A percentile compares a stretch with the other conserved stretches of the same genome.
Evolutionary conservation across 139 green algal species (phyloP).

Genomic region (Parachlorella kessleri): DNA sequence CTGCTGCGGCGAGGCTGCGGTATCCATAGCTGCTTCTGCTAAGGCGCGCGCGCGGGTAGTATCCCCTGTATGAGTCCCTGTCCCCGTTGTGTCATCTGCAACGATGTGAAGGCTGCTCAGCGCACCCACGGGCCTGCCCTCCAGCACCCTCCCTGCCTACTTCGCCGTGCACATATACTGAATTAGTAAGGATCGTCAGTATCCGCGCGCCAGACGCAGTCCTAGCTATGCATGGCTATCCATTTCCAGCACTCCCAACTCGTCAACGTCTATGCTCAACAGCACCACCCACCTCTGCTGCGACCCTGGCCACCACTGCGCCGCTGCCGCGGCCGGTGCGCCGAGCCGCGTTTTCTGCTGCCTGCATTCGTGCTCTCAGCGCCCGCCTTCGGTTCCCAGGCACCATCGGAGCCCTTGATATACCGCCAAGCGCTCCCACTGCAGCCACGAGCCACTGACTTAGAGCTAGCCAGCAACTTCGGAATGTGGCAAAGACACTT

Average conservation of each 20-base stretch:
- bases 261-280: too few relatives aligned
- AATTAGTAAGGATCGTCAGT: too few relatives aligned
- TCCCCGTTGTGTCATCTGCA: neutral
- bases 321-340: neutral
- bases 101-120: neutral
- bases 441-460: too few relatives aligned
- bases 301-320: conserved; percentile 1
- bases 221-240: too few relatives aligned
- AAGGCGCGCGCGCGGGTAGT: neutral
- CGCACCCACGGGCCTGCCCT: too few relatives aligned
- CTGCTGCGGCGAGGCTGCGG: neutral
- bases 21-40: neutral
- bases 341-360: neutral
- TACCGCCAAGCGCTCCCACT: conserved; percentile 20
- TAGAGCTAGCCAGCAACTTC: too few relatives aligned
- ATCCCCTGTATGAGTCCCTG: neutral
- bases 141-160: too few relatives aligned
- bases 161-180: too few relatives aligned
- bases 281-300: neutral
- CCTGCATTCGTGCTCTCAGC: neutral
- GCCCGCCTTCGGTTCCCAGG: conserved; percentile 10
- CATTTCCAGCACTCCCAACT: too few relatives aligned
- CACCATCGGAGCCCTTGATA: conserved; percentile 28
- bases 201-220: too few relatives aligned
- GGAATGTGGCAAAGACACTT: too few relatives aligned